These are phyloP conservation scores for Neoboletus brunneissimus DNA, from an alignment of 768 basidiomycete species.

Conservation along the genomic window DNA sequence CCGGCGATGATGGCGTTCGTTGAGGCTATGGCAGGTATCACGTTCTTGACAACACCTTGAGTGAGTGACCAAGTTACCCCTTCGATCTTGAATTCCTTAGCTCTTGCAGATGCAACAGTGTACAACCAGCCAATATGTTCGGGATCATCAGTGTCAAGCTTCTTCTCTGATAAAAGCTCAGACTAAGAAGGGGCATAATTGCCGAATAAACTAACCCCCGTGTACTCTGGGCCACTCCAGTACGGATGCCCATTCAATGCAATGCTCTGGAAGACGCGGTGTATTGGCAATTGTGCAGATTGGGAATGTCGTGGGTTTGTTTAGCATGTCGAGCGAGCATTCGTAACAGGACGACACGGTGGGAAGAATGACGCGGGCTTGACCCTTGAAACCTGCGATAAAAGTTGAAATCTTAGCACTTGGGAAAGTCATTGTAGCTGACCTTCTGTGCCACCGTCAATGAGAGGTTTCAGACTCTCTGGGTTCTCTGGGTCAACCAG, in stretches of 20 bases:
- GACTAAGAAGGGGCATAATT: not conserved
- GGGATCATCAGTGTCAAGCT: conserved; percentile 95
- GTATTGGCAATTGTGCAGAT: conserved; percentile 99
- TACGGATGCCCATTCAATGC: conserved; percentile 99
- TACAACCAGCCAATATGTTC: conserved; percentile 96
- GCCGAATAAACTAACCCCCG: conserved; percentile 53
- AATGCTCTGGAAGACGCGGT: conserved; percentile 95
- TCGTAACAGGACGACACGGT: conserved; percentile 96
- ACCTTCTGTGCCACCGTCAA: conserved; percentile 99
- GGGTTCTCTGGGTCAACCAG: conserved; percentile 91
- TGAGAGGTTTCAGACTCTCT: conserved; percentile 92
- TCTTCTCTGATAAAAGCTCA: conserved; percentile 57
- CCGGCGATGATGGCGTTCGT: conserved; percentile 99
- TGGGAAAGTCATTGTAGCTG: conserved; percentile 1
- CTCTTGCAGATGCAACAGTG: conserved; percentile 73
- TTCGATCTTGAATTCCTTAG: conserved; percentile 94
- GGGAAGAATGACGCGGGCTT: conserved; percentile 94
- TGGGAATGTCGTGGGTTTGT: conserved; percentile 94
- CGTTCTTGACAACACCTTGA: conserved; percentile 99
- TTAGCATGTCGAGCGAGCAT: conserved; percentile 97
- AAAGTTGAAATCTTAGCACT: not conserved
- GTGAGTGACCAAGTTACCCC: conserved; percentile 98
- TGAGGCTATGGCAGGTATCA: conserved; percentile 97
- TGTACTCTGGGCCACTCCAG: conserved; percentile 96
- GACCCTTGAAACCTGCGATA: conserved; percentile 89